Conservation (phyloP, 768 basidiomycete species). For the Obba rivulosa region DNA sequence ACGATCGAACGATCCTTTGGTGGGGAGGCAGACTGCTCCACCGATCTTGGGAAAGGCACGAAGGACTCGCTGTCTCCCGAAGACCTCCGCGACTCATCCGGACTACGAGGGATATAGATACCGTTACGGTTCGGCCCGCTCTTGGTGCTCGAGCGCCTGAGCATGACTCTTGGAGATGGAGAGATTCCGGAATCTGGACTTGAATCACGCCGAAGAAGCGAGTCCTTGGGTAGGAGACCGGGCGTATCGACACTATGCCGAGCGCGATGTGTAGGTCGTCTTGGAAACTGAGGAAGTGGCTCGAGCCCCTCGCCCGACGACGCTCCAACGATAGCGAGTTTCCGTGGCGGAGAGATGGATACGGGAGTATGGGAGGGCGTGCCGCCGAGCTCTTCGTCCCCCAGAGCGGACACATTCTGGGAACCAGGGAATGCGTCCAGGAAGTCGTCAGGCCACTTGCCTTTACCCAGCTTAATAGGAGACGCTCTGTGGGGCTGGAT, state of each 20-base stretch:
- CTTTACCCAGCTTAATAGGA: constrained; percentile 60
- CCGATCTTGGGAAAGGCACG: constrained; percentile 67
- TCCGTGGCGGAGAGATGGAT: constrained; percentile 45
- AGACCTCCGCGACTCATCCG: constrained; percentile 7
- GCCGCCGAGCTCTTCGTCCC: constrained; percentile 14
- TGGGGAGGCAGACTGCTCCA: constrained; percentile 40
- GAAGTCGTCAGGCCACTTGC: constrained; percentile 83
- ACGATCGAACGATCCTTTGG: constrained; percentile 21
- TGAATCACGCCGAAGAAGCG: constrained; percentile 37
- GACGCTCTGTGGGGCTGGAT: constrained; percentile 27
- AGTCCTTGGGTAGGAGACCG: constrained; percentile 31
- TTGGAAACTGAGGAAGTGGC: constrained; percentile 40
- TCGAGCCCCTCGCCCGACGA: constrained; percentile 45
- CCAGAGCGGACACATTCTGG: constrained; percentile 10
- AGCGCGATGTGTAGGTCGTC: constrained; percentile 59
- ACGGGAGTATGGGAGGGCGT: constrained; percentile 30
- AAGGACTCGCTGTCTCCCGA: constrained; percentile 26
- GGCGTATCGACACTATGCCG: constrained; percentile 56
- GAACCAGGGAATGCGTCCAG: constrained; percentile 43
- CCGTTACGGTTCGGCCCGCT: constrained; percentile 39
- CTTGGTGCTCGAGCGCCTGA: constrained; percentile 57
- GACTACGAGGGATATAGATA: constrained; percentile 38
- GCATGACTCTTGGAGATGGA: constrained; percentile 38
- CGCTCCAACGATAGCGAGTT: constrained; percentile 47
- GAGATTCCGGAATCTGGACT: constrained; percentile 48